A percentile compares a stretch with the other conserved stretches of the same genome.
Conservation (phyloP, 176 grass and related monocot species). For the Paspalum vaginatum region DNA sequence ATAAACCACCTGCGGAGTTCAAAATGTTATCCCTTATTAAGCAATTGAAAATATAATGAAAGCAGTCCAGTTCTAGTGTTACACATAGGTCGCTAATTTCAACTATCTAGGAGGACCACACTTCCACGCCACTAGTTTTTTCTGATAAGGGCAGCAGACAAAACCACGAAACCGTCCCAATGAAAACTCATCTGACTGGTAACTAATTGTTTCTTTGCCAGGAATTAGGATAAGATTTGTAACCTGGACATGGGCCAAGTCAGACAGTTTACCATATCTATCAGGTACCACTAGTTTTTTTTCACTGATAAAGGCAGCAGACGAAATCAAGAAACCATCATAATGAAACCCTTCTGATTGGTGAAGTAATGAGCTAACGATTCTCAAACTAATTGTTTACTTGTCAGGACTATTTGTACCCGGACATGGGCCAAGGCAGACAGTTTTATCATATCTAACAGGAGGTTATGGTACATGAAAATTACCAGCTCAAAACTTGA, state of each 20-base stretch:
- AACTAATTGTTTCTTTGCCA: neutral
- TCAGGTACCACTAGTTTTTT: neutral
- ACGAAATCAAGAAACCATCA: neutral
- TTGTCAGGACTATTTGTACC: neutral
- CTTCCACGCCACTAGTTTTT: neutral
- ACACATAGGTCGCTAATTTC: neutral
- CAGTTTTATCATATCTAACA: neutral
- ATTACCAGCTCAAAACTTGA: neutral
- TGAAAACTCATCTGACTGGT: neutral
- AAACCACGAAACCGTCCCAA: neutral
- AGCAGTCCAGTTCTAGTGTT: neutral
- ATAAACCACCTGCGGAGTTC: neutral
- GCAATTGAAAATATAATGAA: constrained; percentile 1
- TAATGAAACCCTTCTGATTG: neutral
- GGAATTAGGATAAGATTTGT: neutral
- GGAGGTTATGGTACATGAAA: neutral
- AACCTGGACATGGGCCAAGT: neutral
- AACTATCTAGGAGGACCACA: neutral
- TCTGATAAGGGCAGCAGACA: neutral
- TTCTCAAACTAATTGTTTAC: neutral
- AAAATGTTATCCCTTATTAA: neutral
- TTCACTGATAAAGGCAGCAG: neutral
- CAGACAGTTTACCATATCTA: neutral
- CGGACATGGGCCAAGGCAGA: neutral
- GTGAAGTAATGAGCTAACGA: neutral